Percentiles rank a stretch among this genome's conserved stretches.
phyloP scores from a whole-genome alignment of 2,329 filamentous ascomycete genomes.

The Cercospora sesami region DNA sequence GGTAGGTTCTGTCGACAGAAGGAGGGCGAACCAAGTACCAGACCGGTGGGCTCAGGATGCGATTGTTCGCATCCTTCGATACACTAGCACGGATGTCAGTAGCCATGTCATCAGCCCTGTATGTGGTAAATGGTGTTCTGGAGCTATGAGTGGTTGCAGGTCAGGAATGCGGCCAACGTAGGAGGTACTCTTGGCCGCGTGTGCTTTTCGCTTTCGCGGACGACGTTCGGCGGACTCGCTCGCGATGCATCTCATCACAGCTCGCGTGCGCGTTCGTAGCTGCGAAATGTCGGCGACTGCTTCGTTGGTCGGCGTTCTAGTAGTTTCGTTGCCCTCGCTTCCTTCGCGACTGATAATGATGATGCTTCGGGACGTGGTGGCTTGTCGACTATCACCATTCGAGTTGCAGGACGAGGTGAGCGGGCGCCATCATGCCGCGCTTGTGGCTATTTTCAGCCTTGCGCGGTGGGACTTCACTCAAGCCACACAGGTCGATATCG shows the following conservation, averaged over 20 bases:
- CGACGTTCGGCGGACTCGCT: background rate
- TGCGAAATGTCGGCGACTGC: background rate
- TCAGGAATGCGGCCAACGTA: background rate
- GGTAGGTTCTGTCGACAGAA: background rate
- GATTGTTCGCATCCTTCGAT: background rate
- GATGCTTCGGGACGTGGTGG: background rate
- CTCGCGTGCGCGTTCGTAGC: background rate
- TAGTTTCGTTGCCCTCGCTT: background rate
- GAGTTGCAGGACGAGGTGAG: background rate
- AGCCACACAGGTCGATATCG: background rate
- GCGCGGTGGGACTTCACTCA: background rate
- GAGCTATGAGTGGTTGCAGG: background rate
- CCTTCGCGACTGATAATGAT: background rate
- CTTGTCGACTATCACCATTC: background rate
- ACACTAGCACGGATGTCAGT: background rate
- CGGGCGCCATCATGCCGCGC: background rate
- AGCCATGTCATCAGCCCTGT: background rate
- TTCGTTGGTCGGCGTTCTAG: background rate
- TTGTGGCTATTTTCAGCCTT: background rate
- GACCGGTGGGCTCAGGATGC: constrained; percentile 3
- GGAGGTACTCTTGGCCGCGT: background rate
- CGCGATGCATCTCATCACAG: background rate
- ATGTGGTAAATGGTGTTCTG: background rate
- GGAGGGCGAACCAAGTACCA: background rate
- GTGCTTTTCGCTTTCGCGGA: background rate